A percentile compares a stretch with the other conserved stretches of the same genome.
Conservation (phyloP, 768 basidiomycete species). For the Filobasidium floriforme region DNA sequence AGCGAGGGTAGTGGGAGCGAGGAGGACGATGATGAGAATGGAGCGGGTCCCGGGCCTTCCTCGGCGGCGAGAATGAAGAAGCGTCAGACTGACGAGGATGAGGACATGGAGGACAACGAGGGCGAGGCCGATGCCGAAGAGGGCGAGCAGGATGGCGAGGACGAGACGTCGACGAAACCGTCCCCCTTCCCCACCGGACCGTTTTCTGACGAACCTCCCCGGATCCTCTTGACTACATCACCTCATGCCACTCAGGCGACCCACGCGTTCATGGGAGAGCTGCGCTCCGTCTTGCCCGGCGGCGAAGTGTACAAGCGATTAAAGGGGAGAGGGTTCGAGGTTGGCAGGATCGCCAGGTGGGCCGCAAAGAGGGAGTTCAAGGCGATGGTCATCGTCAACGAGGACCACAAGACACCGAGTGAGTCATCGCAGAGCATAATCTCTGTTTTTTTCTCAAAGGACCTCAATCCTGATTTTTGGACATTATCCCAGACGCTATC, state of each 20-base stretch:
- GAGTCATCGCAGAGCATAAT: too few species aligned
- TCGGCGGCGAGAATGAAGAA: conserved; percentile 9
- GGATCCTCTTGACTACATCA: conserved; percentile 86
- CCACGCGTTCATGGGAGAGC: conserved; percentile 86
- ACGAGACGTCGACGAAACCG: conserved; percentile 24
- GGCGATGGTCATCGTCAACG: conserved; percentile 86
- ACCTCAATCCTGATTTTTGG: background rate
- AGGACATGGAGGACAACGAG: conserved; percentile 48
- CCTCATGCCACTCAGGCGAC: conserved; percentile 78
- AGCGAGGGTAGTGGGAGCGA: conserved; percentile 24
- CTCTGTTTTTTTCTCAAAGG: too few species aligned
- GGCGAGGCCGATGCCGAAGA: conserved; percentile 27
- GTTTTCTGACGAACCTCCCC: conserved; percentile 56
- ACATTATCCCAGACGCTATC: conserved; percentile 71
- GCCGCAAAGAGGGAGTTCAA: conserved; percentile 66
- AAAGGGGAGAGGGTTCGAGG: conserved; percentile 81
- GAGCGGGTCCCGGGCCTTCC: background rate
- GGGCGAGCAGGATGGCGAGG: conserved; percentile 18
- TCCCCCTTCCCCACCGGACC: conserved; percentile 49
- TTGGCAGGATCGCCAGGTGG: conserved; percentile 88
- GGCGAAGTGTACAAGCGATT: conserved; percentile 79
- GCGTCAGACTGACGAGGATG: conserved; percentile 21
- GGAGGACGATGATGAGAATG: conserved; percentile 6
- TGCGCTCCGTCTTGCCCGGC: conserved; percentile 81
- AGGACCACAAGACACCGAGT: conserved; percentile 92